Percentiles rank a stretch among this genome's conserved stretches.
Evolutionary conservation across 306 rosid genomes (phyloP).

Genomic region (Mucuna pruriens): DNA sequence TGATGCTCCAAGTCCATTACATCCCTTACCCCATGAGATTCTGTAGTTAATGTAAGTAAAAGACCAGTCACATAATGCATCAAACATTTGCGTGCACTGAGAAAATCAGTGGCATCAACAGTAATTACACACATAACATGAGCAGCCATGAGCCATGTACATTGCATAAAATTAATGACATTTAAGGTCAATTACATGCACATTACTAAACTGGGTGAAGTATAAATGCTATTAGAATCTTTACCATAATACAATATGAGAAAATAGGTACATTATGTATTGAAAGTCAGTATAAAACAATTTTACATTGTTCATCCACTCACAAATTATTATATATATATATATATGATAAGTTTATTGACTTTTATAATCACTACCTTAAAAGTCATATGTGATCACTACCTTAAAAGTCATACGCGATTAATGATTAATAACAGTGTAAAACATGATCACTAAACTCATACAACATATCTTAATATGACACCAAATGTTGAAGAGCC

Average conservation of each 20-base stretch:
- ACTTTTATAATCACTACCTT: too few relatives aligned
- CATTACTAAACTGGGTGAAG: background rate
- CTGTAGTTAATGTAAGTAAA: slow-evolving; percentile 40
- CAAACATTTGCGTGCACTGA: background rate
- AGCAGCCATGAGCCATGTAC: background rate
- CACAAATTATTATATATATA: too few relatives aligned
- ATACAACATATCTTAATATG: too few relatives aligned
- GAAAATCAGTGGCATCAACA: slow-evolving; percentile 18
- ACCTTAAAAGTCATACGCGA: too few relatives aligned
- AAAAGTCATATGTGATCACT: too few relatives aligned
- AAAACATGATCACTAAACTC: too few relatives aligned
- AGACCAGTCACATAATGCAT: slow-evolving; percentile 30
- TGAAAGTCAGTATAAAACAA: too few relatives aligned
- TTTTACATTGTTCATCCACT: too few relatives aligned
- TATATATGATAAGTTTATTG: too few relatives aligned
- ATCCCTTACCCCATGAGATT: slow-evolving; percentile 39
- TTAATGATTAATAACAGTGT: too few relatives aligned
- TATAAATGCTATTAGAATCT: slow-evolving; percentile 5
- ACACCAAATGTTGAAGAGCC: background rate
- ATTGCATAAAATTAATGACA: background rate
- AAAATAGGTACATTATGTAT: too few relatives aligned
- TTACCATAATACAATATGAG: too few relatives aligned
- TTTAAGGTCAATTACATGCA: background rate
- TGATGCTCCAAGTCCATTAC: slow-evolving; percentile 37
- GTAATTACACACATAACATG: slow-evolving; percentile 20